Evolutionary conservation across 257 asterid species (phyloP).

Genomic region (Coffea canephora): DNA sequence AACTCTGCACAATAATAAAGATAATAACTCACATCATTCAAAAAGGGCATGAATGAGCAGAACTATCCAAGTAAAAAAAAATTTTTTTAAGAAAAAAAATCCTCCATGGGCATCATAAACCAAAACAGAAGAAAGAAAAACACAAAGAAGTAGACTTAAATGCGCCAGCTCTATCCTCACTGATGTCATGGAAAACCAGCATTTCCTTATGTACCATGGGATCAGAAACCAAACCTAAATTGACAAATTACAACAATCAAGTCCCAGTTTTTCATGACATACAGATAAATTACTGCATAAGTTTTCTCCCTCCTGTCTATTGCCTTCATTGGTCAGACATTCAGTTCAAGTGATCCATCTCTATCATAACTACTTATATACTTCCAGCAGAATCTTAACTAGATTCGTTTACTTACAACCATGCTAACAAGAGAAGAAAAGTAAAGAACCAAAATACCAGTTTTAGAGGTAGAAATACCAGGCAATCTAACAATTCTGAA

Average conservation of each 20-base stretch:
- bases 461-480: background rate
- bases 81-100: no score
- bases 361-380: background rate
- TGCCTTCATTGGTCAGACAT: background rate
- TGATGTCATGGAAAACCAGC: background rate
- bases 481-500: background rate
- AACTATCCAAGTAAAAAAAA: background rate
- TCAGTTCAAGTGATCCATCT: background rate
- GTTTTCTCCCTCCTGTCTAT: background rate
- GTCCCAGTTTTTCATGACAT: background rate
- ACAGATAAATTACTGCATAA: background rate
- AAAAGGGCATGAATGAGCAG: slow-evolving; percentile 5
- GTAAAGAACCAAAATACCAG: background rate
- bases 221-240: no score
- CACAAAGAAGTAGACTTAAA: background rate
- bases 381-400: background rate
- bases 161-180: background rate
- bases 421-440: background rate
- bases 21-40: slow-evolving; percentile 11
- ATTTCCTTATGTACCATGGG: background rate
- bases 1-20: slow-evolving; percentile 33
- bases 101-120: background rate
- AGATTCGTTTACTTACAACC: background rate
- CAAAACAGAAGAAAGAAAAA: background rate
- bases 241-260: background rate